A percentile compares a stretch with the other conserved stretches of the same genome.
These are phyloP conservation scores for Glycyrrhiza uralensis DNA, from an alignment of 306 rosid species.

Conservation along the genomic window DNA sequence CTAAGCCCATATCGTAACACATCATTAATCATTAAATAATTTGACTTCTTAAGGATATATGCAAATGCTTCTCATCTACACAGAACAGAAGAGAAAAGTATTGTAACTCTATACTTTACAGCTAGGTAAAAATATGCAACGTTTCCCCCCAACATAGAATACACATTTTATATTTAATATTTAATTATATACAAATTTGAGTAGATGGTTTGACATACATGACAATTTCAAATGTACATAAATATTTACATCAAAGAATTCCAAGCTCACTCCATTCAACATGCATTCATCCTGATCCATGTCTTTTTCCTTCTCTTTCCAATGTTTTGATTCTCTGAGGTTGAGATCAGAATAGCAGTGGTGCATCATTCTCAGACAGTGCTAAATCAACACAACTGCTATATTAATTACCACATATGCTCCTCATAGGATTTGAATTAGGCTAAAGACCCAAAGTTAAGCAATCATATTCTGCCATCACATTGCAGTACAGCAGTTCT, in stretches of 20 bases:
- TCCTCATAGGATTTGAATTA: slow-evolving; percentile 7
- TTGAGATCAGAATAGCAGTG: background rate
- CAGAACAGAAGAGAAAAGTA: too few species aligned
- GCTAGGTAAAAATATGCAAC: too few species aligned
- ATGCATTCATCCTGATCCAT: background rate
- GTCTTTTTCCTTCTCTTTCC: background rate
- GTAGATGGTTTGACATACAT: slow-evolving; percentile 3
- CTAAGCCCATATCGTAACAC: too few species aligned
- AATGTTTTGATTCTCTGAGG: background rate
- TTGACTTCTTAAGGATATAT: too few species aligned
- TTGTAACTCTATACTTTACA: too few species aligned
- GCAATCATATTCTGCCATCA: background rate
- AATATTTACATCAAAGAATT: slow-evolving; percentile 36
- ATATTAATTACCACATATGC: slow-evolving; percentile 4
- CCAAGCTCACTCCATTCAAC: background rate
- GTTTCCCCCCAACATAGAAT: too few species aligned
- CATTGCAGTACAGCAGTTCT: background rate
- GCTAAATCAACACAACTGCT: slow-evolving; percentile 3
- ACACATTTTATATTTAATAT: too few species aligned
- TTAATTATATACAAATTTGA: slow-evolving; percentile 20
- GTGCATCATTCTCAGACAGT: background rate
- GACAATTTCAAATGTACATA: slow-evolving; percentile 13
- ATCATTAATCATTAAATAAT: too few species aligned
- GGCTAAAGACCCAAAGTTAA: background rate
- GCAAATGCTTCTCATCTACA: too few species aligned